Conservation (phyloP, 179 eudicot species). For the Corrigiola litoralis region DNA sequence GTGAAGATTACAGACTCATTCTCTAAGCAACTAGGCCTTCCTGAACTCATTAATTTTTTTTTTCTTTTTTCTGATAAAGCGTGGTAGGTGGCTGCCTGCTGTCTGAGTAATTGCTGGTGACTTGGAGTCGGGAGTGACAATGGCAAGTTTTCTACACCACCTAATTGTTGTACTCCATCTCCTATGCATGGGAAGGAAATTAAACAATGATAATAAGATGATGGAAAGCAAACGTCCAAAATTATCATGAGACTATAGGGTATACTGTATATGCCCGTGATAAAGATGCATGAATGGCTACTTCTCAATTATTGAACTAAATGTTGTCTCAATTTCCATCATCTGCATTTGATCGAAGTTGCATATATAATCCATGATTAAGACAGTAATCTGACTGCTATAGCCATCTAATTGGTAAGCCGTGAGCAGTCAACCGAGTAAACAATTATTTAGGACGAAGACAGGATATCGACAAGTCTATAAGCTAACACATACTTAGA, state of each 20-base stretch:
- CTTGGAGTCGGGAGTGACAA: too few species aligned
- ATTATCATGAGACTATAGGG: neutral
- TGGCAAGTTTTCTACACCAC: too few species aligned
- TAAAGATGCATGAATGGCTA: neutral
- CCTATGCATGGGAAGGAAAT: too few species aligned
- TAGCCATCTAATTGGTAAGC: neutral
- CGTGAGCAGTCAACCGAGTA: slow-evolving; percentile 3
- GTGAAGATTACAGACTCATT: too few species aligned
- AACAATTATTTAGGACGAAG: neutral
- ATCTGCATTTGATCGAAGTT: too few species aligned
- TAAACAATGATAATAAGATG: neutral
- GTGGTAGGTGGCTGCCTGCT: too few species aligned
- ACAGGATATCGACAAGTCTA: slow-evolving; percentile 7
- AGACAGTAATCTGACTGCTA: neutral
- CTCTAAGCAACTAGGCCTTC: too few species aligned
- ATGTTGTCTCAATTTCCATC: neutral
- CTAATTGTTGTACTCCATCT: too few species aligned
- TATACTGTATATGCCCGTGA: neutral
- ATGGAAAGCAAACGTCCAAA: neutral
- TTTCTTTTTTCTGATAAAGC: too few species aligned
- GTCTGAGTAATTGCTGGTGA: too few species aligned
- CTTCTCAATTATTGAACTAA: slow-evolving; percentile 13
- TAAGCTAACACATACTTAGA: neutral
- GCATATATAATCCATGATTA: too few species aligned
- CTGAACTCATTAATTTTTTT: too few species aligned